phyloP scores from a whole-genome alignment of 495 filamentous ascomycete species.

The Aspergillus ellipticus region DNA sequence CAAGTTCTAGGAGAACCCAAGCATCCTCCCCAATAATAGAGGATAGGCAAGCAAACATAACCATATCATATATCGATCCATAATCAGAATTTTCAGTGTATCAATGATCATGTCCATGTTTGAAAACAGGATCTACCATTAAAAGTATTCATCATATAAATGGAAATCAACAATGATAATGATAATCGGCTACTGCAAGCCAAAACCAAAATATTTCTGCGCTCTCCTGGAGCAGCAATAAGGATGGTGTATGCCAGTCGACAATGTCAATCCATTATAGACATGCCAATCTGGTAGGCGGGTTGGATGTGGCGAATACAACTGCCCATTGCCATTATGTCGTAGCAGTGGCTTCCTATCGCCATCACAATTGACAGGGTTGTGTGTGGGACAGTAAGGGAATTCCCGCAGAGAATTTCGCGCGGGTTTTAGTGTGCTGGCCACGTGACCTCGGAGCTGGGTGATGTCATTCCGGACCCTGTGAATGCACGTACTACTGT shows the following conservation, averaged over 20 bases:
- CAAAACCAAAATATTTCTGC: not conserved
- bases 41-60: not conserved
- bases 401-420: not conserved
- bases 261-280: not conserved
- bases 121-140: conserved; percentile 35
- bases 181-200: not conserved
- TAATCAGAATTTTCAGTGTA: conserved; percentile 50
- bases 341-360: not conserved
- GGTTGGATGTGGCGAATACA: too few species aligned
- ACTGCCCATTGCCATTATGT: too few species aligned
- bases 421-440: not conserved
- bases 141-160: conserved; percentile 39
- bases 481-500: not conserved
- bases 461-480: not conserved
- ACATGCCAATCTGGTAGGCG: not conserved
- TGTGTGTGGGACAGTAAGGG: not conserved
- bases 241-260: not conserved
- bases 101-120: conserved; percentile 39
- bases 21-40: too few species aligned
- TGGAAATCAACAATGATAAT: conserved; percentile 5
- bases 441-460: not conserved
- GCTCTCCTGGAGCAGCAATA: not conserved
- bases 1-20: too few species aligned
- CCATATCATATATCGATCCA: conserved; percentile 17
- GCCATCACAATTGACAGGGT: not conserved